Percentiles rank a stretch among this genome's conserved stretches.
These are phyloP conservation scores for Microthlaspi erraticum DNA, from an alignment of 345 rosid genomes.

Conservation along the genomic window DNA sequence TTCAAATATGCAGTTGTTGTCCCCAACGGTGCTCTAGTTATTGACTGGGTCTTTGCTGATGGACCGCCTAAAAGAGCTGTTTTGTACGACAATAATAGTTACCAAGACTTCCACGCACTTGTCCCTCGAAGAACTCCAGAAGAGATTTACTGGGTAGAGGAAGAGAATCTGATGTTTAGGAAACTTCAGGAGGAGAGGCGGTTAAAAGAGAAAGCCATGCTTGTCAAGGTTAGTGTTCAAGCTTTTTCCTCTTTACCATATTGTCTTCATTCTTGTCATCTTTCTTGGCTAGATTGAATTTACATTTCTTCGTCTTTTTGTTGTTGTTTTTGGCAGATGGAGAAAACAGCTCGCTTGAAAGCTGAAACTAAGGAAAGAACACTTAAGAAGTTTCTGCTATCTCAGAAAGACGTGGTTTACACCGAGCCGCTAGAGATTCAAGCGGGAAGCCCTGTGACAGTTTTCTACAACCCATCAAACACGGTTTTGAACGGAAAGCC, in stretches of 20 bases:
- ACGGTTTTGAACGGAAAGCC: slow-evolving; percentile 80
- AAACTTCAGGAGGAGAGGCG: slow-evolving; percentile 77
- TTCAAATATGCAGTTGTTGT: slow-evolving; percentile 62
- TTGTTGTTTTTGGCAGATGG: slow-evolving; percentile 58
- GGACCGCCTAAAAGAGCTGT: slow-evolving; percentile 76
- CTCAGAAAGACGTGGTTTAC: slow-evolving; percentile 82
- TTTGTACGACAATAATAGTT: slow-evolving; percentile 74
- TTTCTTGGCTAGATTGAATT: background rate
- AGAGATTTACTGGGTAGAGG: slow-evolving; percentile 75
- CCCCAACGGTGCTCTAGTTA: slow-evolving; percentile 63
- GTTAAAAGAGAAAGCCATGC: slow-evolving; percentile 69
- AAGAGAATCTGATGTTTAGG: slow-evolving; percentile 61
- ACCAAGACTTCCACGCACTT: slow-evolving; percentile 77
- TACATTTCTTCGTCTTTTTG: slow-evolving; percentile 26
- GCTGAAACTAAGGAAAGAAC: slow-evolving; percentile 76
- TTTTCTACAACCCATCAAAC: slow-evolving; percentile 84
- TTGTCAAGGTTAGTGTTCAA: slow-evolving; percentile 67
- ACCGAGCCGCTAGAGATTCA: slow-evolving; percentile 84
- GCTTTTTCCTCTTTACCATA: slow-evolving; percentile 25
- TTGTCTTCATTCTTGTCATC: slow-evolving; percentile 16
- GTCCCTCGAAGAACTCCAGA: slow-evolving; percentile 58
- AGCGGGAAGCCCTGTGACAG: slow-evolving; percentile 71
- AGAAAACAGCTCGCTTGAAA: slow-evolving; percentile 69
- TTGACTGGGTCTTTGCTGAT: slow-evolving; percentile 96
- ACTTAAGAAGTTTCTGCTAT: slow-evolving; percentile 73